Evolutionary conservation across 345 rosid genomes (phyloP).

Genomic region (Populus alba): DNA sequence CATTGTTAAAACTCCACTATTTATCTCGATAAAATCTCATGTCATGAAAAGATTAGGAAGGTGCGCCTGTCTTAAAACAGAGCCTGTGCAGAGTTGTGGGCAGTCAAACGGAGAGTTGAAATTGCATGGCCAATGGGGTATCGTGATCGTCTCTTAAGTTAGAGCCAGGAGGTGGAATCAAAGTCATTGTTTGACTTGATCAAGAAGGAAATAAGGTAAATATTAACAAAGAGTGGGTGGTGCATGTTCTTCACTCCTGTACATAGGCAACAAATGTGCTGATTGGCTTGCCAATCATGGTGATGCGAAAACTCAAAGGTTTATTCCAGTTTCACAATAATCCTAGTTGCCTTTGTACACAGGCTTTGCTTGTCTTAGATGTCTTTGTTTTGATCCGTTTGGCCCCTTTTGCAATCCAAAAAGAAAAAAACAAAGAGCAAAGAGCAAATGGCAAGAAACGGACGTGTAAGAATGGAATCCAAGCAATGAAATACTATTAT

Average conservation of each 20-base stretch:
- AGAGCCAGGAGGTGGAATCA: neutral
- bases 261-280: neutral
- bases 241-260: too few species aligned
- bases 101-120: neutral
- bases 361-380: neutral
- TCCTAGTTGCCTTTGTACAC: neutral
- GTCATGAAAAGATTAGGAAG: neutral
- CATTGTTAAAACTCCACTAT: neutral
- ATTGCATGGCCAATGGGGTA: neutral
- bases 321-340: neutral
- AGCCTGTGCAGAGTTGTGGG: neutral
- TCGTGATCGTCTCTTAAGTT: neutral
- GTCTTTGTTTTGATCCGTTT: neutral
- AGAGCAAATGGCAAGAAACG: too few species aligned
- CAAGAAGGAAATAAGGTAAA: neutral
- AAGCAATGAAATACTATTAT: neutral
- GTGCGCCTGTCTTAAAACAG: neutral
- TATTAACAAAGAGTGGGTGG: neutral
- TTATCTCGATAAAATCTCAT: neutral
- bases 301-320: neutral
- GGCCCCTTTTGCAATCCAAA: neutral
- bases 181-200: neutral
- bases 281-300: neutral
- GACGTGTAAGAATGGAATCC: neutral
- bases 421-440: neutral